Conservation (phyloP, 306 rosid genomes). For the Cicer arietinum region DNA sequence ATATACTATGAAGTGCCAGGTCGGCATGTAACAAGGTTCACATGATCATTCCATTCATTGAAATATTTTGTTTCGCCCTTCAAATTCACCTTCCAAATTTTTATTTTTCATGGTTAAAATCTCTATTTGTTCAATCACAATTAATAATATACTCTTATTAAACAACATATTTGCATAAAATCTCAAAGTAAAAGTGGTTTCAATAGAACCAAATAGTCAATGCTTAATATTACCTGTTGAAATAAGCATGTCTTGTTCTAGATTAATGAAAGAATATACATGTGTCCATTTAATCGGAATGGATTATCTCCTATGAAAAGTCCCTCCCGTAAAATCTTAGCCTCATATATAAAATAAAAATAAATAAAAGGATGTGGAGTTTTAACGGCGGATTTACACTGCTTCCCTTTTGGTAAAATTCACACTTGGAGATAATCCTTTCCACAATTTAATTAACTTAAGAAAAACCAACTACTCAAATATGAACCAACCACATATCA, state of each 20-base stretch:
- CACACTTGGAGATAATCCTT: no score
- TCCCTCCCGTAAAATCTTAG: no score
- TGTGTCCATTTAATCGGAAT: no score
- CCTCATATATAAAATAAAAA: no score
- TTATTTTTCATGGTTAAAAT: background rate
- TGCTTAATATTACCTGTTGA: background rate
- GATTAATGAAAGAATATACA: background rate
- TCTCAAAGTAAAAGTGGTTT: background rate
- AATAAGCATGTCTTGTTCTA: background rate
- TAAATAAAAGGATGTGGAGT: no score
- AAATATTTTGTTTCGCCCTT: background rate
- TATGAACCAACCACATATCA: slow-evolving; percentile 14
- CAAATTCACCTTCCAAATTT: slow-evolving; percentile 1
- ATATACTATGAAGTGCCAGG: slow-evolving; percentile 25
- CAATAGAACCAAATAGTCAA: background rate
- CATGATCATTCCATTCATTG: slow-evolving; percentile 33
- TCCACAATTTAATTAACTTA: background rate
- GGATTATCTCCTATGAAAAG: no score
- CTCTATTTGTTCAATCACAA: no score
- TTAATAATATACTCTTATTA: no score
- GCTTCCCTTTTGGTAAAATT: no score
- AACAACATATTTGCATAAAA: background rate
- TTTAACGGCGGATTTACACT: no score
- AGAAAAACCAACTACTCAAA: background rate
- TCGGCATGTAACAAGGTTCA: slow-evolving; percentile 27